Percentiles rank a stretch among this genome's conserved stretches.
Conservation (phyloP, 1,139 yeast genomes). For the Candida pseudocylindracea region DNA sequence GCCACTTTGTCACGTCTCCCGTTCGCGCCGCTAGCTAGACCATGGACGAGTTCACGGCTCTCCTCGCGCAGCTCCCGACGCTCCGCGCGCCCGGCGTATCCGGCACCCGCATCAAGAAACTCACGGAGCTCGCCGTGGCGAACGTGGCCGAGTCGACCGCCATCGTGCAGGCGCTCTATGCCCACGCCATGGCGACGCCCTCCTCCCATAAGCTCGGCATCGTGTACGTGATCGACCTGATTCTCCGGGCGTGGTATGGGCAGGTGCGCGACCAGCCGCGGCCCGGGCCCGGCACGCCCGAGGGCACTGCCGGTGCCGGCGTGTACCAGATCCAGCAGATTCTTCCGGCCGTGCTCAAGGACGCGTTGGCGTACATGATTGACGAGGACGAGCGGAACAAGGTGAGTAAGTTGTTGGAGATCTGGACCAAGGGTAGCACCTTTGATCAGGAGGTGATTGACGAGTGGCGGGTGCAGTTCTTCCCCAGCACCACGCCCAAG, state of each 20-base stretch:
- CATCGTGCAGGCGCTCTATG: constrained; percentile 33
- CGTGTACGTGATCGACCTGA: constrained; percentile 77
- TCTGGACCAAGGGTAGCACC: constrained; percentile 79
- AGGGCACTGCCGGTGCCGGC: constrained; percentile 62
- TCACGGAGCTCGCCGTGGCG: constrained; percentile 57
- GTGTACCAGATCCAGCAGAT: constrained; percentile 35
- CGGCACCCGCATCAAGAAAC: constrained; percentile 78
- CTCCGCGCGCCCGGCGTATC: constrained; percentile 88
- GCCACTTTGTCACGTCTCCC: no score
- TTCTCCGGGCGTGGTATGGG: constrained; percentile 69
- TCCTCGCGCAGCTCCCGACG: constrained; percentile 50
- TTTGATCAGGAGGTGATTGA: constrained; percentile 36
- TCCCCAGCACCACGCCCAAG: constrained; percentile 34
- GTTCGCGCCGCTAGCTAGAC: no score
- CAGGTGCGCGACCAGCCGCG: constrained; percentile 39
- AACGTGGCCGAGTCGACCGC: constrained; percentile 40
- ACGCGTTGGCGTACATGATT: constrained; percentile 30
- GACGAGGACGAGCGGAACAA: constrained; percentile 39
- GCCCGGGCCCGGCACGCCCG: constrained; percentile 24
- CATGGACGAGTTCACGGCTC: constrained; percentile 30
- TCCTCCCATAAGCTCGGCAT: constrained; percentile 76
- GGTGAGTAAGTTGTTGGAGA: constrained; percentile 64
- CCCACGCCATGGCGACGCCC: constrained; percentile 57
- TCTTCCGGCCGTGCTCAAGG: constrained; percentile 34
- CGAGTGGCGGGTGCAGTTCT: constrained; percentile 35